Conservation (phyloP, 148 eudicot genomes). For the Rhododendron griersonianum region DNA sequence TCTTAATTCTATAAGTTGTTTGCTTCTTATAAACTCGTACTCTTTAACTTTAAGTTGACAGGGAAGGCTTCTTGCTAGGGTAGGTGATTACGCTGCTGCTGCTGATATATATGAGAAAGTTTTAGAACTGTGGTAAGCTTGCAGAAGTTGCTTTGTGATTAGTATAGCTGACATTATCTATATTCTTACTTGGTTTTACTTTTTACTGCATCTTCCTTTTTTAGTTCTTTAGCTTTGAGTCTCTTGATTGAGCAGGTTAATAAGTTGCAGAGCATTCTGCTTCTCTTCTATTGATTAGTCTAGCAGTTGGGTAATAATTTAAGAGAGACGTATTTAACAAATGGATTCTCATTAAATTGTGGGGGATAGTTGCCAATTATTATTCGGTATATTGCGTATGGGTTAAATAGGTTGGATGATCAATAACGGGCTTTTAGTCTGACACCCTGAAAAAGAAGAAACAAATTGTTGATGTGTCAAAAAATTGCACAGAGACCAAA, state of each 20-base stretch:
- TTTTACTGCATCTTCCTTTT: background rate
- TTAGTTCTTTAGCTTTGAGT: background rate
- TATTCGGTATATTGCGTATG: background rate
- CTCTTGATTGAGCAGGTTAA: background rate
- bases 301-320: background rate
- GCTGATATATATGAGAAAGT: constrained; percentile 71
- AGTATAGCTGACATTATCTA: background rate
- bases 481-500: background rate
- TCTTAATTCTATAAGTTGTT: background rate
- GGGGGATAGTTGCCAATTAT: background rate
- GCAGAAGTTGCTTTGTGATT: constrained; percentile 11
- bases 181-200: background rate
- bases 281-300: background rate
- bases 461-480: background rate
- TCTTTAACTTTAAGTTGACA: constrained; percentile 90
- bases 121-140: constrained; percentile 67
- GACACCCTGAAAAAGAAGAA: background rate
- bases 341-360: background rate
- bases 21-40: constrained; percentile 42
- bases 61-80: constrained; percentile 98
- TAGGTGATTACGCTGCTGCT: constrained; percentile 81
- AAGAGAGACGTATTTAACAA: background rate
- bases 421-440: background rate
- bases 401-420: background rate
- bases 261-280: background rate